phyloP scores from a whole-genome alignment of 2,329 filamentous ascomycete species.

The Clonostachys chloroleuca region DNA sequence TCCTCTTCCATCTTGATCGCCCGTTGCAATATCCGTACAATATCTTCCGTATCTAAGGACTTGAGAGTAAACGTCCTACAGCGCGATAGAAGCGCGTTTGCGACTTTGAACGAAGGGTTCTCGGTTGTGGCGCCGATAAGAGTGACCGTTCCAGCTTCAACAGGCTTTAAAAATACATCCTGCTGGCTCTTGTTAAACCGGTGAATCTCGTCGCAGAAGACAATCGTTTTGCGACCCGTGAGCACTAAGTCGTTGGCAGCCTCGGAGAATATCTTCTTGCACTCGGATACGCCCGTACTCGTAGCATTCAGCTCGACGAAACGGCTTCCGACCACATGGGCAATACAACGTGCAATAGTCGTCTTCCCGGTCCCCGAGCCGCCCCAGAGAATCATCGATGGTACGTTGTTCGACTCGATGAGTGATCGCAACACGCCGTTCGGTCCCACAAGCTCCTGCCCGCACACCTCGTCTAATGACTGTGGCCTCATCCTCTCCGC shows the following conservation, averaged over 20 bases:
- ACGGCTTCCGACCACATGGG: slow-evolving; percentile 72
- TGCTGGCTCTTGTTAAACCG: slow-evolving; percentile 89
- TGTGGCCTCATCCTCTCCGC: slow-evolving; percentile 91
- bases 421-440: slow-evolving; percentile 80
- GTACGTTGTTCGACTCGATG: slow-evolving; percentile 80
- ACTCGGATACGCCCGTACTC: slow-evolving; percentile 79
- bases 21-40: slow-evolving; percentile 70
- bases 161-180: slow-evolving; percentile 88
- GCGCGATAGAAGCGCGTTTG: slow-evolving; percentile 79
- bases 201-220: slow-evolving; percentile 98
- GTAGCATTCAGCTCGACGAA: slow-evolving; percentile 98
- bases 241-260: slow-evolving; percentile 75
- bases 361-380: slow-evolving; percentile 80
- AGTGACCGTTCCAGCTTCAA: slow-evolving; percentile 86
- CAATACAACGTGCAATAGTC: slow-evolving; percentile 88
- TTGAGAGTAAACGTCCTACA: slow-evolving; percentile 87
- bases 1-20: slow-evolving; percentile 61
- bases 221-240: slow-evolving; percentile 86
- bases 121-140: slow-evolving; percentile 95
- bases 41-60: slow-evolving; percentile 67
- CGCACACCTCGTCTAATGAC: slow-evolving; percentile 79
- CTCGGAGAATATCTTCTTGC: slow-evolving; percentile 87
- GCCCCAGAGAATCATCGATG: slow-evolving; percentile 95
- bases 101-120: slow-evolving; percentile 92
- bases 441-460: slow-evolving; percentile 85